Base-by-base conservation (phyloP, 116 monocot species). In the Phalaenopsis hybrid region DNA sequence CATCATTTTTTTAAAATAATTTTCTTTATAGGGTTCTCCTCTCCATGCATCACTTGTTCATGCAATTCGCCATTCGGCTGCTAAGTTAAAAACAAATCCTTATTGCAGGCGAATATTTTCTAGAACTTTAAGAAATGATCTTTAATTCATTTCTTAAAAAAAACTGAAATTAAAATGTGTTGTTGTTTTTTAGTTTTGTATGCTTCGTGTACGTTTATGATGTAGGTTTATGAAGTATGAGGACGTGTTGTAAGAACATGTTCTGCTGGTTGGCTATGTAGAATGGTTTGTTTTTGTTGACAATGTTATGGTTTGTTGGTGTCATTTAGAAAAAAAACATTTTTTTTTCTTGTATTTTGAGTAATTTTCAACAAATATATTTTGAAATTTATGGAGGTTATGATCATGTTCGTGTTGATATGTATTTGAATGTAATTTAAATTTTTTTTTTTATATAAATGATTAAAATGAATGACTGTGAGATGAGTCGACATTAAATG, bases 81-180 rank as follows among this genome's bases (percentile, higher is more conserved):
- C 77, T 0, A 81, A 44, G 44, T 85, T 88, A 46, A 77, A 75
- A 21, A 81, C 82, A 81, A 86, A 51, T 79, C 88, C 88, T 17
- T 86, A 83, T 23, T 88, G 79, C 57, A 78, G 80, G 77, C 77
- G 78, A 8, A 68, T 86, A 33, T 81, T 86, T 57, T 81, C 80
- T 8, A 31, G 77, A 75, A 20, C 20, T 46, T 10, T 72, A 41
- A 72, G 37, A 72, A 72, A 34, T 37, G 33, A 37, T 31, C 72
- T 13, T 72, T 37, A 37, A 13, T 41, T 37, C 5, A 17, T 37
- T 72, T 65, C 65, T 65, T 10, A 25, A 6, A 65, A 37, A 9
- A 9, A n/a, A n/a, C 10, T 10, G 72, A 34, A 37, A 72, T 16
- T 37, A 34, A 34, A 15, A 34, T 72, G 34, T 72, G 37, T 72